Evolutionary conservation across 2,329 filamentous ascomycete species (phyloP).

Genomic region (Domatiomyces globalis): DNA sequence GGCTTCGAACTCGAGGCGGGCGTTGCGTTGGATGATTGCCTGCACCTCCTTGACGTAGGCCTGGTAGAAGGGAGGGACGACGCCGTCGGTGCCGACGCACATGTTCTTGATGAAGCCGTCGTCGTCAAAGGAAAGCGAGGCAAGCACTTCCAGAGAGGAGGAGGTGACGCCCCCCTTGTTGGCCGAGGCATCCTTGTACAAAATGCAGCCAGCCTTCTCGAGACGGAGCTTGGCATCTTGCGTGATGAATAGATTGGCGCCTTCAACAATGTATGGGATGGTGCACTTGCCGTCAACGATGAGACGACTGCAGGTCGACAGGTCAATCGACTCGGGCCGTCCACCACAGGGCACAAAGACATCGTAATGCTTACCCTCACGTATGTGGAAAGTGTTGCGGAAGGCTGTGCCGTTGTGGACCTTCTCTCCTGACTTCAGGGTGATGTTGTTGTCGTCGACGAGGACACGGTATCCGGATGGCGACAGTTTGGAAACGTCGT

Average conservation of each 20-base stretch:
- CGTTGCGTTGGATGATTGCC: conserved; percentile 78
- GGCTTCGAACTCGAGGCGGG: conserved; percentile 86
- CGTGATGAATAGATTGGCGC: conserved; percentile 96
- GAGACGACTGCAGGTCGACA: conserved; percentile 71
- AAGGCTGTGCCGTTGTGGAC: conserved; percentile 86
- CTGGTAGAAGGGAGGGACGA: conserved; percentile 79
- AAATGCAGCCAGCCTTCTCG: conserved; percentile 82
- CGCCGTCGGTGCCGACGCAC: conserved; percentile 68
- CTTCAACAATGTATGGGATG: conserved; percentile 93
- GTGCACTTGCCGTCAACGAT: conserved; percentile 78
- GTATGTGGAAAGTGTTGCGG: conserved; percentile 94
- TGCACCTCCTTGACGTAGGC: conserved; percentile 87
- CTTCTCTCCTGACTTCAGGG: conserved; percentile 72
- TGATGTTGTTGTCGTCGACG: conserved; percentile 79
- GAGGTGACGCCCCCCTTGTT: conserved; percentile 99
- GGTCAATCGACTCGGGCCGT: conserved; percentile 88
- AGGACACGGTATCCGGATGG: conserved; percentile 79
- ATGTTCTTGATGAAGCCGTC: conserved; percentile 78
- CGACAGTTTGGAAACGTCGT: conserved; percentile 73
- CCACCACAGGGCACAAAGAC: conserved; percentile 92
- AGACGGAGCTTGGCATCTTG: conserved; percentile 93
- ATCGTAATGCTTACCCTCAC: conserved; percentile 62
- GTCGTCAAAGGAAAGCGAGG: conserved; percentile 88
- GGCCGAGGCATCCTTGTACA: conserved; percentile 95
- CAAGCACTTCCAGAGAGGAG: conserved; percentile 89